Conservation (phyloP, 1,139 yeast species). For the Groenewaldozyma sp. region DNA sequence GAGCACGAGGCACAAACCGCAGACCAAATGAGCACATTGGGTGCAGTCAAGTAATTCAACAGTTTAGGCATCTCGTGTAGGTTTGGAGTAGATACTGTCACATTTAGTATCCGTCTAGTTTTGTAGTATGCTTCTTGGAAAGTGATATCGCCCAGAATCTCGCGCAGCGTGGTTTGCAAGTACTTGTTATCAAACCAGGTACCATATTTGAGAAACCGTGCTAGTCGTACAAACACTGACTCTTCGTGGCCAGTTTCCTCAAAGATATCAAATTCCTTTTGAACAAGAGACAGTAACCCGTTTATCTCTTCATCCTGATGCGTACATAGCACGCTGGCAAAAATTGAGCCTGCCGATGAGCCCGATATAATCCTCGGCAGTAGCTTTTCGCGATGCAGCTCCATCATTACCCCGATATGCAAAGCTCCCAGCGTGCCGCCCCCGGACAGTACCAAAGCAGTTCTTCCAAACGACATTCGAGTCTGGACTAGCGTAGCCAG, state of each 20-base stretch:
- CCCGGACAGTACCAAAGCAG: conserved; percentile 87
- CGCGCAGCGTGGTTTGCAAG: conserved; percentile 62
- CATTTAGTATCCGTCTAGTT: conserved; percentile 75
- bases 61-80: conserved; percentile 39
- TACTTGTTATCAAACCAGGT: conserved; percentile 80
- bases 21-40: conserved; percentile 86
- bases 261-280: conserved; percentile 62
- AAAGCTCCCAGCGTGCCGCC: conserved; percentile 92
- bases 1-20: conserved; percentile 98
- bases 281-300: conserved; percentile 34
- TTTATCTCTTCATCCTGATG: conserved; percentile 69
- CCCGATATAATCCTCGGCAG: conserved; percentile 91
- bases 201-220: conserved; percentile 67
- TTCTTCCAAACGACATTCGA: conserved; percentile 82
- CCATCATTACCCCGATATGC: conserved; percentile 85
- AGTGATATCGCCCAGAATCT: conserved; percentile 81
- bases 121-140: conserved; percentile 88
- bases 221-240: conserved; percentile 41
- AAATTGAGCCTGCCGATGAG: conserved; percentile 91
- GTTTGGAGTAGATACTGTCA: conserved; percentile 77
- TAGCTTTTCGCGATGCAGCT: conserved; percentile 61
- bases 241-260: conserved; percentile 43
- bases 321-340: conserved; percentile 80
- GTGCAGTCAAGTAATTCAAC: conserved; percentile 85
- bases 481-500: conserved; percentile 80